Percentiles rank a stretch among this genome's conserved stretches.
phyloP scores from a whole-genome alignment of 768 basidiomycete genomes.

The Rhodotorula paludigena region DNA sequence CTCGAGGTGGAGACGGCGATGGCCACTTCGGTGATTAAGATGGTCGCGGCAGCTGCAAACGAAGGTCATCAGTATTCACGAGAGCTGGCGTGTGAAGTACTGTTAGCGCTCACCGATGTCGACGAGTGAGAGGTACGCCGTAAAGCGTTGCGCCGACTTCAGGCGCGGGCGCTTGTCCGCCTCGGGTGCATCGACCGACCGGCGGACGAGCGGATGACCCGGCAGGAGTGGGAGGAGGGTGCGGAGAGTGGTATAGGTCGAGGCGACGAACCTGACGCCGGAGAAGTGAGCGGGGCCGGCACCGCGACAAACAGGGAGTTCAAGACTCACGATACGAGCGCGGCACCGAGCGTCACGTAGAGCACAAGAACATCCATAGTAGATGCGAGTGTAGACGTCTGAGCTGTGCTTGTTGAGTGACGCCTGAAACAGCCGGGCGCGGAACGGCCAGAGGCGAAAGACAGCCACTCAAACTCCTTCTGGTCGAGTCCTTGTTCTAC shows the following conservation, averaged over 20 bases:
- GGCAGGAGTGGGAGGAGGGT: slow-evolving; percentile 28
- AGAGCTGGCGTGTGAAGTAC: fast-evolving
- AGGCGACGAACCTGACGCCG: slow-evolving; percentile 21
- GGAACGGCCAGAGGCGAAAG: not conserved
- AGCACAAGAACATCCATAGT: slow-evolving; percentile 7
- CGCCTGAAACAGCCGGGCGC: not conserved
- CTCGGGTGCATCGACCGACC: not conserved
- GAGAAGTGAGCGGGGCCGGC: not conserved
- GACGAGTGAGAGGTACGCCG: slow-evolving; percentile 1
- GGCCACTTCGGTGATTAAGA: slow-evolving; percentile 28
- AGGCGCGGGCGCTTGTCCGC: not conserved
- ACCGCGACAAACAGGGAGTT: not conserved
- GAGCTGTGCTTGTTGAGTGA: not conserved
- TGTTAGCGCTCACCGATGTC: slow-evolving; percentile 31
- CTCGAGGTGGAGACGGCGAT: not conserved
- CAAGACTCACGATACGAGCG: slow-evolving; percentile 15
- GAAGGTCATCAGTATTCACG: not conserved
- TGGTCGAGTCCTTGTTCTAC: too few relatives aligned
- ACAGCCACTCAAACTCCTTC: too few relatives aligned
- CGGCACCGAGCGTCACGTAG: slow-evolving; percentile 9
- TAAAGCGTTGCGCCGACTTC: slow-evolving; percentile 32
- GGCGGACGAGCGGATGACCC: slow-evolving; percentile 16
- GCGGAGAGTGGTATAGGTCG: slow-evolving; percentile 25
- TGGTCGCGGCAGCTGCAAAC: slow-evolving; percentile 8
- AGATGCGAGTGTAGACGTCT: not conserved